phyloP scores from a whole-genome alignment of 1,284 basidiomycete species.

The Trametes versicolor region DNA sequence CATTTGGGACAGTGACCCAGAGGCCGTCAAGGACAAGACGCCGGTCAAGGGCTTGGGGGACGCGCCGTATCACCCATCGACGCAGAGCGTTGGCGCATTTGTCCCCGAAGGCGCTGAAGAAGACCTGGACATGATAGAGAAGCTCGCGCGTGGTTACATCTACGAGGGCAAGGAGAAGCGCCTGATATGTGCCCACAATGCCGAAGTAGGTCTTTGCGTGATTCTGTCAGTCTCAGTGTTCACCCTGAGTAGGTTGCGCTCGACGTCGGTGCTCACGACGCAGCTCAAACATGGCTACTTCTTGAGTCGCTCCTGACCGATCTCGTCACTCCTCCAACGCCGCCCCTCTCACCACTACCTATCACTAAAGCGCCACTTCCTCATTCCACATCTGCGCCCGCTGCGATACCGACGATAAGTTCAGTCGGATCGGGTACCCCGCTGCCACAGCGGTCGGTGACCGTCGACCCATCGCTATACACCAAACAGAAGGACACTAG shows the following conservation, averaged over 20 bases:
- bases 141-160: constrained; percentile 74
- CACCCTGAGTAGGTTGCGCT: constrained; percentile 60
- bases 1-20: constrained; percentile 55
- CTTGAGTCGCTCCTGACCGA: constrained; percentile 67
- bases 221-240: not conserved
- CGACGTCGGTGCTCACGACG: constrained; percentile 65
- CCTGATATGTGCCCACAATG: constrained; percentile 65
- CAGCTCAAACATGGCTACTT: constrained; percentile 77
- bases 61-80: constrained; percentile 52
- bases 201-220: constrained; percentile 52
- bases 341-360: constrained; percentile 38
- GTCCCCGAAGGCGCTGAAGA: constrained; percentile 45
- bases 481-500: constrained; percentile 28
- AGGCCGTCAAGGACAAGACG: constrained; percentile 52
- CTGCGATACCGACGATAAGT: constrained; percentile 47
- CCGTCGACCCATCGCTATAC: constrained; percentile 25
- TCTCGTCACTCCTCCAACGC: constrained; percentile 45
- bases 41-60: constrained; percentile 64
- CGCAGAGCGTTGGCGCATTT: constrained; percentile 67
- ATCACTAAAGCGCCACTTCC: constrained; percentile 41
- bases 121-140: constrained; percentile 64
- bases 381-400: constrained; percentile 56
- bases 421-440: constrained; percentile 16
- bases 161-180: constrained; percentile 65
- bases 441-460: constrained; percentile 34